Percentiles rank a stretch among this genome's conserved stretches.
Conservation (phyloP, 345 rosid species). For the Orychophragmus violaceus region DNA sequence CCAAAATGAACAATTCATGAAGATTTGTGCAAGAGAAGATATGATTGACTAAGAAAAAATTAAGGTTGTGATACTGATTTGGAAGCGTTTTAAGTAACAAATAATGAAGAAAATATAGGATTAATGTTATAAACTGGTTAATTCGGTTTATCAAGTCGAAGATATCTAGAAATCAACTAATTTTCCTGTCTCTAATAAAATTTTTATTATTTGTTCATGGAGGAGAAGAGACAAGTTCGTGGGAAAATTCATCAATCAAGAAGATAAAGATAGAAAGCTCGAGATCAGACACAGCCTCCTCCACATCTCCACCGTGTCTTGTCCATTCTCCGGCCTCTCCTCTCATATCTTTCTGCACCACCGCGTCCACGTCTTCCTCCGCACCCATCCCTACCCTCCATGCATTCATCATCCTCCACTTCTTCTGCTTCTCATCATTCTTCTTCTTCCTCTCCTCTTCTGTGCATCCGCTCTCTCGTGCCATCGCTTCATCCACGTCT, state of each 20-base stretch:
- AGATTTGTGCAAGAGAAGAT: not conserved
- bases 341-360: slow-evolving; percentile 20
- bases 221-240: slow-evolving; percentile 34
- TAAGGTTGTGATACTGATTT: not conserved
- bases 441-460: slow-evolving; percentile 21
- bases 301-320: slow-evolving; percentile 28
- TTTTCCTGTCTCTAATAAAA: slow-evolving; percentile 3
- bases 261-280: slow-evolving; percentile 46
- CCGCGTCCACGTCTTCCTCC: slow-evolving; percentile 19
- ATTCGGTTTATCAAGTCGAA: not conserved
- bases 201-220: slow-evolving; percentile 7
- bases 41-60: not conserved
- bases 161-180: not conserved
- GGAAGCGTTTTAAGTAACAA: not conserved
- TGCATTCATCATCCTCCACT: slow-evolving; percentile 26
- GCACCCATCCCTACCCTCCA: slow-evolving; percentile 16
- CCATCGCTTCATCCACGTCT: slow-evolving; percentile 18
- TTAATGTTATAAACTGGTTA: not conserved
- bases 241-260: slow-evolving; percentile 52
- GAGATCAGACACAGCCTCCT: slow-evolving; percentile 42
- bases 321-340: slow-evolving; percentile 27
- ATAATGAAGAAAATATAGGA: not conserved
- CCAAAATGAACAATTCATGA: not conserved
- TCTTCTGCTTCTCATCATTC: slow-evolving; percentile 14
- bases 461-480: not conserved